A percentile compares a stretch with the other conserved stretches of the same genome.
Evolutionary conservation across 371 early-diverging fungal genomes (phyloP).

Genomic region (Dichotomocladium elegans): DNA sequence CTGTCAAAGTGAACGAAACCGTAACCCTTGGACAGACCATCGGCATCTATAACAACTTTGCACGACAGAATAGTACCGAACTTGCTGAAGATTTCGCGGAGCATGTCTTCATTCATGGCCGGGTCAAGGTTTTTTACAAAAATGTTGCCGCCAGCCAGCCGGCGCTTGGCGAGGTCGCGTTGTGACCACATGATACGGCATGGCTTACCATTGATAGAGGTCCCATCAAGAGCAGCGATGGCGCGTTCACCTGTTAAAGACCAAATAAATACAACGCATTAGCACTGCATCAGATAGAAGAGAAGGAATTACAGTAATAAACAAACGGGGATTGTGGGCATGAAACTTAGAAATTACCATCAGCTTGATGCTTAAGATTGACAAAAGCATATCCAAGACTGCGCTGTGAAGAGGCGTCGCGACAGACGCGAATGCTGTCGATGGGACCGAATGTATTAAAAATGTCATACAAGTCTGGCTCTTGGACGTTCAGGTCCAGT

Average conservation of each 20-base stretch:
- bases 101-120: slow-evolving; percentile 89
- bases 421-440: slow-evolving; percentile 93
- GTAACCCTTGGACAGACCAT: slow-evolving; percentile 88
- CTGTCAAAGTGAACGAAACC: slow-evolving; percentile 99
- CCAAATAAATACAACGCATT: too few species aligned
- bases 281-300: neutral
- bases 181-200: slow-evolving; percentile 99
- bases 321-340: neutral
- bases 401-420: slow-evolving; percentile 93
- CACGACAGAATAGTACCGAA: slow-evolving; percentile 97
- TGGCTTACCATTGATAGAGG: slow-evolving; percentile 86
- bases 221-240: slow-evolving; percentile 88
- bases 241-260: slow-evolving; percentile 69
- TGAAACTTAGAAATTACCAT: slow-evolving; percentile 44
- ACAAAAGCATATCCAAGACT: slow-evolving; percentile 97
- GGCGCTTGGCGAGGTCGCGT: slow-evolving; percentile 89
- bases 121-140: slow-evolving; percentile 99
- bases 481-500: slow-evolving; percentile 88
- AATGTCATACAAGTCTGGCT: slow-evolving; percentile 89
- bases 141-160: slow-evolving; percentile 90
- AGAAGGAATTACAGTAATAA: neutral
- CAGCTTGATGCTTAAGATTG: slow-evolving; percentile 76
- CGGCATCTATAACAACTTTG: slow-evolving; percentile 88
- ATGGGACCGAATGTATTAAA: slow-evolving; percentile 91
- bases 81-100: slow-evolving; percentile 98